A percentile compares a stretch with the other conserved stretches of the same genome.
phyloP scores from a whole-genome alignment of 768 basidiomycete genomes.

The Boletus sp. region DNA sequence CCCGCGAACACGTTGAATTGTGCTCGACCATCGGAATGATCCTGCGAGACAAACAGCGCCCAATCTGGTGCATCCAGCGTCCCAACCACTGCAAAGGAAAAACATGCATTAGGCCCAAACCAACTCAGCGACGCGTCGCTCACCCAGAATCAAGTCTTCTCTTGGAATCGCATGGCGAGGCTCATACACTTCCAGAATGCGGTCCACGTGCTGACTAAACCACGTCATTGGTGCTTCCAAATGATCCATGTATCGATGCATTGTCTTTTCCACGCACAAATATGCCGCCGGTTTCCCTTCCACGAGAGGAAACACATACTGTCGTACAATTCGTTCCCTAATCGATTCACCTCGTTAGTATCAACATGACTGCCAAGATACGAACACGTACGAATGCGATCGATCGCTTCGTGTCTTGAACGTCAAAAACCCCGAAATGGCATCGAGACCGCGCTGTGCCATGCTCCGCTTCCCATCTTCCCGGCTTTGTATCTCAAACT shows the following conservation, averaged over 20 bases:
- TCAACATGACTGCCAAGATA: background rate
- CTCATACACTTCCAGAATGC: conserved; percentile 57
- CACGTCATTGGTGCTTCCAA: conserved; percentile 66
- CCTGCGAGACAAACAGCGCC: conserved; percentile 73
- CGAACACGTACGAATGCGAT: conserved; percentile 38
- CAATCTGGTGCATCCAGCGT: conserved; percentile 69
- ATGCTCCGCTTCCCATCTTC: conserved; percentile 56
- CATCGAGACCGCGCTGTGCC: conserved; percentile 56
- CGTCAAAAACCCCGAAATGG: conserved; percentile 47
- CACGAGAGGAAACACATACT: conserved; percentile 60
- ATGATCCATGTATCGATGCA: conserved; percentile 65
- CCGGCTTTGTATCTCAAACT: conserved; percentile 42
- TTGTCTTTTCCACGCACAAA: conserved; percentile 66
- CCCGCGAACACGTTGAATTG: conserved; percentile 69
- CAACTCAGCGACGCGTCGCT: background rate
- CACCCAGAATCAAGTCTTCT: conserved; percentile 57
- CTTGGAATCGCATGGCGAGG: conserved; percentile 45
- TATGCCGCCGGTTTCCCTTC: conserved; percentile 66
- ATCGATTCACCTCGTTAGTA: background rate
- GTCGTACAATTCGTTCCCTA: conserved; percentile 47
- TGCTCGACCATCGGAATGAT: conserved; percentile 60
- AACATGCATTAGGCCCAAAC: background rate
- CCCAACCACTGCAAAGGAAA: conserved; percentile 52
- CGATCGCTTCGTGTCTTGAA: conserved; percentile 40
- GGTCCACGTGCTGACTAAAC: conserved; percentile 68